phyloP scores from a whole-genome alignment of 2,329 filamentous ascomycete genomes.

The Myotisia sp. region DNA sequence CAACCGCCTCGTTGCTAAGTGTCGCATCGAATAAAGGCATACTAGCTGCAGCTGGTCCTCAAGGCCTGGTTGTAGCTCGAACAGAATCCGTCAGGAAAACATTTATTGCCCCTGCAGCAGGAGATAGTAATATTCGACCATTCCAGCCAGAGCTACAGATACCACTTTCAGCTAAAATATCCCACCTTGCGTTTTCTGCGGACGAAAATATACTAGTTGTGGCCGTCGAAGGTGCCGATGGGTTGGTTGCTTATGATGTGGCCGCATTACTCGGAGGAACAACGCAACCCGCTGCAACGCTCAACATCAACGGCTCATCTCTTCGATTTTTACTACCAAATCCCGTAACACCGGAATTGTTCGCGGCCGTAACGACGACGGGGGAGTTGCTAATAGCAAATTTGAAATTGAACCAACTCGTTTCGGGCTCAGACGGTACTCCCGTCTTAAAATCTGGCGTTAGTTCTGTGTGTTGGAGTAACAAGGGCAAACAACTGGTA shows the following conservation, averaged over 20 bases:
- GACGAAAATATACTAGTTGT: conserved; percentile 74
- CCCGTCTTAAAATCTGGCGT: conserved; percentile 58
- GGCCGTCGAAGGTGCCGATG: conserved; percentile 66
- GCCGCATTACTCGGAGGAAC: conserved; percentile 51
- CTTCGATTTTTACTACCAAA: conserved; percentile 68
- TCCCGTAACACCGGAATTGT: conserved; percentile 48
- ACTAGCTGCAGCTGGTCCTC: conserved; percentile 74
- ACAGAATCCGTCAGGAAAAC: conserved; percentile 66
- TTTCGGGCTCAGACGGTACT: conserved; percentile 46
- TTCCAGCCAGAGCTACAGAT: conserved; percentile 65
- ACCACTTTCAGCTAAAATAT: conserved; percentile 58
- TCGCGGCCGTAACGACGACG: conserved; percentile 64
- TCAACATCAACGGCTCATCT: conserved; percentile 60
- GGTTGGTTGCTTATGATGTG: conserved; percentile 70
- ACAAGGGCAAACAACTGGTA: conserved; percentile 79
- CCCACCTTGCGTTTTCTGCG: conserved; percentile 81
- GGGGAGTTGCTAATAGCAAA: conserved; percentile 78
- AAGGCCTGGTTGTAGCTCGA: conserved; percentile 58
- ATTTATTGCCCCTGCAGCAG: conserved; percentile 46
- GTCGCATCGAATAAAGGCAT: conserved; percentile 68
- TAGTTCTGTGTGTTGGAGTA: conserved; percentile 80
- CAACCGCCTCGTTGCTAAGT: conserved; percentile 69
- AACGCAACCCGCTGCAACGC: conserved; percentile 55
- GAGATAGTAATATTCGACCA: conserved; percentile 49
- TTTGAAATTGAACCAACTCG: conserved; percentile 50